Conservation (phyloP, 306 rosid species). For the Rosa rugosa region DNA sequence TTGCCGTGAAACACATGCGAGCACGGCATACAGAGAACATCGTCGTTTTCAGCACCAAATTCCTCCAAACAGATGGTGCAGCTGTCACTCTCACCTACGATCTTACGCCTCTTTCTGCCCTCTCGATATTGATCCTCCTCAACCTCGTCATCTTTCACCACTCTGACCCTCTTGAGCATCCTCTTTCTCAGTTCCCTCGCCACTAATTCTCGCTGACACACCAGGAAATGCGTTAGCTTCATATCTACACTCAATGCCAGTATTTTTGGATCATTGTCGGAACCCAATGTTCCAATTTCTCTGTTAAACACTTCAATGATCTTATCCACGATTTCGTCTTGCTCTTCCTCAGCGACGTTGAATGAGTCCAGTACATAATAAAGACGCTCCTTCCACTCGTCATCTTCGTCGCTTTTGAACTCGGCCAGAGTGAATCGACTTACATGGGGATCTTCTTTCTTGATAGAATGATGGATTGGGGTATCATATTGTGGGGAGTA, state of each 20-base stretch:
- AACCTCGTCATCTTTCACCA: not conserved
- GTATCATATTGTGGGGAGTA: not conserved
- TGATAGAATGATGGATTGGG: not conserved
- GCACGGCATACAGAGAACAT: not conserved
- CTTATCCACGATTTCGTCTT: not conserved
- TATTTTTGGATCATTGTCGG: not conserved
- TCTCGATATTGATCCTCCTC: not conserved
- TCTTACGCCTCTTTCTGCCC: not conserved
- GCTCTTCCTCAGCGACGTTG: not conserved
- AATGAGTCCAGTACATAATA: not conserved
- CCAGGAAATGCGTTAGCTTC: not conserved
- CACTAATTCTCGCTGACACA: not conserved
- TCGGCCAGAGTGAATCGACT: not conserved
- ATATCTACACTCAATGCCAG: not conserved
- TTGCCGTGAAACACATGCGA: not conserved
- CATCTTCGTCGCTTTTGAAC: not conserved
- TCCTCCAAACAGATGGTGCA: not conserved
- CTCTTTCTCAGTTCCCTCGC: not conserved
- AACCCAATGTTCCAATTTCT: not conserved
- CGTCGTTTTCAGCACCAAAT: not conserved
- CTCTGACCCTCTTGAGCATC: not conserved
- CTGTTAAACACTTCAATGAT: not conserved
- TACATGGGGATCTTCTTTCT: not conserved
- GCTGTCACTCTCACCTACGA: not conserved
- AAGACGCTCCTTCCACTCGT: not conserved